Conservation (phyloP, 805 yeast species). For the Metschnikowia picachoensis region DNA sequence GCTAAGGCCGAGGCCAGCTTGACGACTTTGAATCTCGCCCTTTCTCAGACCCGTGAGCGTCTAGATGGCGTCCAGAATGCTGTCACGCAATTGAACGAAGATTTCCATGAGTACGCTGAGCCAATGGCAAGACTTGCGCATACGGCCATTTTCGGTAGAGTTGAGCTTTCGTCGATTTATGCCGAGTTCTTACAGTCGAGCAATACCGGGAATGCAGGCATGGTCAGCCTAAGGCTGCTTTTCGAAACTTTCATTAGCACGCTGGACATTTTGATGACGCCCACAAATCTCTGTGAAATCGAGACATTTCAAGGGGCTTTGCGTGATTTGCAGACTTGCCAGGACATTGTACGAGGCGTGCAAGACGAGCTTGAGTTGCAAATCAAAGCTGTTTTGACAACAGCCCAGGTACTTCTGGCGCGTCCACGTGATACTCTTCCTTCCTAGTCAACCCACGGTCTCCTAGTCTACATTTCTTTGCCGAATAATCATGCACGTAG, state of each 20-base stretch:
- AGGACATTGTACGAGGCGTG: not conserved
- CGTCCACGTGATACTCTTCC: too few relatives aligned
- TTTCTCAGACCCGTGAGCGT: not conserved
- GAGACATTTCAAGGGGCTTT: not conserved
- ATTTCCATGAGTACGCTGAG: not conserved
- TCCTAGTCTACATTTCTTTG: too few relatives aligned
- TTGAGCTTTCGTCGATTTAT: not conserved
- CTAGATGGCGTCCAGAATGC: not conserved
- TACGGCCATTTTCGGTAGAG: not conserved
- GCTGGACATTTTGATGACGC: constrained; percentile 2
- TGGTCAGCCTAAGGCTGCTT: not conserved
- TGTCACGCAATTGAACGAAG: not conserved
- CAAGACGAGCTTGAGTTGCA: not conserved
- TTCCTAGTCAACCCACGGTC: too few relatives aligned
- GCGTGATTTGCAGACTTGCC: not conserved
- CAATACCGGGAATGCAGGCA: not conserved
- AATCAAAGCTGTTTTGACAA: too few relatives aligned
- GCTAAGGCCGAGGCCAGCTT: not conserved
- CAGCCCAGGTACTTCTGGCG: too few relatives aligned
- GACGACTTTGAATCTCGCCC: not conserved
- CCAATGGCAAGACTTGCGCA: constrained; percentile 1
- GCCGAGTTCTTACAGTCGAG: not conserved
- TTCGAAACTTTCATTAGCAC: not conserved
- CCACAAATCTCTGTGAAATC: not conserved
- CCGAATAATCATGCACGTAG: too few relatives aligned